phyloP scores from a whole-genome alignment of 306 rosid genomes.

The Ochetophila trinervis region DNA sequence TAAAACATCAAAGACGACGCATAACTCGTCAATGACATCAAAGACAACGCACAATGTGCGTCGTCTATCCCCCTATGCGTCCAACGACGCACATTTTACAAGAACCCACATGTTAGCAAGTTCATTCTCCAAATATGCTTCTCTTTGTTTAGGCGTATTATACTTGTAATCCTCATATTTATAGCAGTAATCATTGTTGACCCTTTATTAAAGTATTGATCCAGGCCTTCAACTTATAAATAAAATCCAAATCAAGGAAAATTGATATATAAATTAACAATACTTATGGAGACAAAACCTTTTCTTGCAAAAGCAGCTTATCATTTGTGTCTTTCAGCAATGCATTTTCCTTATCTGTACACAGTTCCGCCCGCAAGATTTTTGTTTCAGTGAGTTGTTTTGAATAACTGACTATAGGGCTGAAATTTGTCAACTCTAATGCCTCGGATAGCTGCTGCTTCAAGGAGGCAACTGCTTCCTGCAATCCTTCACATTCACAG shows the following conservation, averaged over 20 bases:
- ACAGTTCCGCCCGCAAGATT: conserved; percentile 31
- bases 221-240: too few relatives aligned
- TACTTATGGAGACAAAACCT: conserved; percentile 44
- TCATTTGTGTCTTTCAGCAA: conserved; percentile 31
- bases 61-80: too few relatives aligned
- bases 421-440: conserved; percentile 44
- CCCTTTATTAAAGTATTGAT: too few relatives aligned
- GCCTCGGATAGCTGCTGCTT: conserved; percentile 79
- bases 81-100: too few relatives aligned
- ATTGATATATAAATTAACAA: not conserved
- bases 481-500: conserved; percentile 63
- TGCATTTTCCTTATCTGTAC: conserved; percentile 34
- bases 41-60: too few relatives aligned
- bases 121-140: conserved; percentile 90
- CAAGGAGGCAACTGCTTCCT: too few relatives aligned
- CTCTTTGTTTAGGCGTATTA: conserved; percentile 62
- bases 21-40: too few relatives aligned
- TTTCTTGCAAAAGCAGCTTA: conserved; percentile 43
- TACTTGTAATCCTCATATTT: not conserved
- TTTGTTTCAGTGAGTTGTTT: conserved; percentile 33
- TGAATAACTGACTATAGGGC: conserved; percentile 34
- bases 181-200: not conserved
- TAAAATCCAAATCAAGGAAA: too few relatives aligned
- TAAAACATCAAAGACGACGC: too few relatives aligned
- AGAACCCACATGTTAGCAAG: conserved; percentile 99